These are phyloP conservation scores for Anthracocystis panici-leucophaei DNA, from an alignment of 1,284 basidiomycete genomes.

Conservation along the genomic window DNA sequence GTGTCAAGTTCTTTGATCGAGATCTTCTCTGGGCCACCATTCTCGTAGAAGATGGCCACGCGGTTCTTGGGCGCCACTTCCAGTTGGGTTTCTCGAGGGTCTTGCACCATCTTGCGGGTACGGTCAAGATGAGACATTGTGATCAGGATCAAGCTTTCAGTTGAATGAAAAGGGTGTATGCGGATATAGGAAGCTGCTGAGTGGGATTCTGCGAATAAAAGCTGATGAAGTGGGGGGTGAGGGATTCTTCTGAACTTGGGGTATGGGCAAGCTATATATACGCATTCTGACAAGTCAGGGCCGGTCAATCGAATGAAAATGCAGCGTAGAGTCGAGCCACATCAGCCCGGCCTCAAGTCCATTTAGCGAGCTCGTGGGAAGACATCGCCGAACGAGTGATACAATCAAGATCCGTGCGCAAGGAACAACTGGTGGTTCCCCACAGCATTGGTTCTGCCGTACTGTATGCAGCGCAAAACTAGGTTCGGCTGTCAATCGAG, in stretches of 20 bases:
- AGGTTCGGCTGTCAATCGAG: background rate
- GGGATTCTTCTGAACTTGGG: background rate
- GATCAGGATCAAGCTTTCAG: background rate
- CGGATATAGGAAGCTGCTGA: background rate
- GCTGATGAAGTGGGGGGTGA: background rate
- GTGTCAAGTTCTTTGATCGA: conserved; percentile 32
- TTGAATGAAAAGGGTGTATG: background rate
- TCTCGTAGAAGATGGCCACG: conserved; percentile 50
- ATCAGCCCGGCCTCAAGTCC: background rate
- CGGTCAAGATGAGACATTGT: no score
- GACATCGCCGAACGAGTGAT: background rate
- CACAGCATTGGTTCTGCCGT: no score
- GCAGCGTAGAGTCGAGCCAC: conserved; percentile 2
- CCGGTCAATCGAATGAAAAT: background rate
- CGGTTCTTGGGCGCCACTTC: conserved; percentile 35
- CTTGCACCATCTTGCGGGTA: conserved; percentile 23
- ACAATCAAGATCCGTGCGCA: background rate
- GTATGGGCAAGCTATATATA: background rate
- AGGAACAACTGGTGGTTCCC: background rate
- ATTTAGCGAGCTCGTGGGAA: no score
- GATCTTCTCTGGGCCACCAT: conserved; percentile 52
- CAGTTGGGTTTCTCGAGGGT: conserved; percentile 41
- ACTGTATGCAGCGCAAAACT: background rate
- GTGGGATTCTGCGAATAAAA: background rate
- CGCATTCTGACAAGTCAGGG: background rate